Percentiles rank a stretch among this genome's conserved stretches.
Evolutionary conservation across 164 flowering plant genomes (phyloP).

Genomic region (Chloranthus sessilifolius): DNA sequence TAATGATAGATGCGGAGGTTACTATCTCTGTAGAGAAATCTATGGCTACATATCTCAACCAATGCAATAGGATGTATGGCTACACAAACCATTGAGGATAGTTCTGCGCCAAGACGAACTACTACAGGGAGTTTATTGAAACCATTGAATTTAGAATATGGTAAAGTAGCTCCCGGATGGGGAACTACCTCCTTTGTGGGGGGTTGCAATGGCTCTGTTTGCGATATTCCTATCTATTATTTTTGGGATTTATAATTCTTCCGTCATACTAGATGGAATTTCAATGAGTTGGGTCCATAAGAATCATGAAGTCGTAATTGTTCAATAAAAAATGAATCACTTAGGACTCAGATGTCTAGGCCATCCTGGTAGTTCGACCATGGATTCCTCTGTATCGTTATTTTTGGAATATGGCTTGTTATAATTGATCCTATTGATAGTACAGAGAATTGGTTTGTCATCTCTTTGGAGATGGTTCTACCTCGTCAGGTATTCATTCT

Average conservation of each 20-base stretch:
- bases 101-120: not conserved
- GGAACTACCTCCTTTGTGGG: slow-evolving; percentile 3
- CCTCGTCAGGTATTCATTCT: not conserved
- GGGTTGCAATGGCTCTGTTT: slow-evolving; percentile 12
- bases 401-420: no score
- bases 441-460: not conserved
- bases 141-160: slow-evolving; percentile 1
- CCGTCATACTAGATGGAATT: slow-evolving; percentile 6
- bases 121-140: not conserved
- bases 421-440: slow-evolving; percentile 4
- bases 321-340: no score
- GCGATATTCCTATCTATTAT: slow-evolving; percentile 11
- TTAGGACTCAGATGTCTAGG: no score
- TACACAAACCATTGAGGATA: not conserved
- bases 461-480: not conserved
- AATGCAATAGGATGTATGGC: not conserved
- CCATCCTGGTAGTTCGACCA: not conserved
- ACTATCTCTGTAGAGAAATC: no score
- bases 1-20: no score
- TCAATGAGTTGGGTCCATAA: slow-evolving; percentile 8
- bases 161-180: not conserved
- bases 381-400: no score
- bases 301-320: not conserved
- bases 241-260: slow-evolving; percentile 13
- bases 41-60: no score